A percentile compares a stretch with the other conserved stretches of the same genome.
Evolutionary conservation across 2,329 filamentous ascomycete species (phyloP).

Genomic region (Fusarium sp.): DNA sequence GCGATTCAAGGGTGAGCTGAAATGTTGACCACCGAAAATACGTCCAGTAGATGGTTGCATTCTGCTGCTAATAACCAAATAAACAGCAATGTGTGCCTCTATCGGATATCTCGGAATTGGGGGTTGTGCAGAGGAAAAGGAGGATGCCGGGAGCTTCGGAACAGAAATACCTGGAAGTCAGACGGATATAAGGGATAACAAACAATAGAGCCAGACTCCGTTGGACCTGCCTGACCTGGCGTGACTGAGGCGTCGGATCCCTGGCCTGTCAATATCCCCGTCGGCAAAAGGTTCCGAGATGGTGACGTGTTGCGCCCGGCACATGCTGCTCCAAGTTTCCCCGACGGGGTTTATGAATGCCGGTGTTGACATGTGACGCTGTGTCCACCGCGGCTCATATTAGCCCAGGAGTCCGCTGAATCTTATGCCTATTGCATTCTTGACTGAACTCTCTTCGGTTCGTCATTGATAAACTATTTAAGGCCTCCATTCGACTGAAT

Average conservation of each 20-base stretch:
- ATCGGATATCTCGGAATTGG: not conserved
- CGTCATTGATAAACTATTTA: not conserved
- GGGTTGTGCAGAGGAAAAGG: not conserved
- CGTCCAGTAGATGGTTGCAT: slow-evolving; percentile 11
- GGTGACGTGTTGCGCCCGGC: not conserved
- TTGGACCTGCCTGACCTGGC: not conserved
- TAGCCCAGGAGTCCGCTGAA: not conserved
- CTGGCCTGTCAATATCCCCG: not conserved
- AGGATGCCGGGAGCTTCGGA: not conserved
- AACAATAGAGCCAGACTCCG: not conserved
- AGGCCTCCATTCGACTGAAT: not conserved
- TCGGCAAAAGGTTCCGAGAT: slow-evolving; percentile 2
- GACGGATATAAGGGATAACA: not conserved
- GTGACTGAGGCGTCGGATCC: not conserved
- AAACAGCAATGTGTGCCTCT: not conserved
- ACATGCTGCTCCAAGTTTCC: not conserved
- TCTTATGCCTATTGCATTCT: not conserved
- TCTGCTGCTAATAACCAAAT: not conserved
- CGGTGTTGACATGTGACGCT: not conserved
- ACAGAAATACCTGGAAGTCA: not conserved
- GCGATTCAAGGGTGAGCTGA: not conserved
- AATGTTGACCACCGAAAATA: not conserved
- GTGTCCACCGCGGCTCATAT: not conserved
- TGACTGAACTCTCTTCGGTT: not conserved
- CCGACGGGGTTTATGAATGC: slow-evolving; percentile 1